Evolutionary conservation across 2,329 filamentous ascomycete genomes (phyloP).

Genomic region (Diaporthe vexans): DNA sequence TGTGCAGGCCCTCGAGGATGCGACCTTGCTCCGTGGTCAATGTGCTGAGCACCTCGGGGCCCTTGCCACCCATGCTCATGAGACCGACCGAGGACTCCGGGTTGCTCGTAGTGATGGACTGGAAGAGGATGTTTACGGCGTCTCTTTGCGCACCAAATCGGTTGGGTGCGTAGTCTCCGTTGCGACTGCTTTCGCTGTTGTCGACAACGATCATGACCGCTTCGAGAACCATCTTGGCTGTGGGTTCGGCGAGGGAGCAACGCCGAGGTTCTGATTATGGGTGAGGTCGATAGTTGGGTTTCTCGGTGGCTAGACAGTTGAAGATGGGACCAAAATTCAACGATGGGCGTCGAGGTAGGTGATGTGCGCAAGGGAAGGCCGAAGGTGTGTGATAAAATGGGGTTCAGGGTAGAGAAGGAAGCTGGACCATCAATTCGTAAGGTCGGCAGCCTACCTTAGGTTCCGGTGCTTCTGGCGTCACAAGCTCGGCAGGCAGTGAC

Average conservation of each 20-base stretch:
- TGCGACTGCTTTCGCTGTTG: slow-evolving; percentile 98
- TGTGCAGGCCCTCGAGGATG: slow-evolving; percentile 91
- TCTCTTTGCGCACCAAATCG: slow-evolving; percentile 97
- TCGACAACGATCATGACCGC: slow-evolving; percentile 99
- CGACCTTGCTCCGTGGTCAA: slow-evolving; percentile 97
- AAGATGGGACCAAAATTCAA: slow-evolving; percentile 29
- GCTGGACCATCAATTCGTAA: slow-evolving; percentile 40
- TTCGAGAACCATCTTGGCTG: slow-evolving; percentile 92
- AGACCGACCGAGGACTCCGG: slow-evolving; percentile 97
- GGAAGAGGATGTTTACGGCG: slow-evolving; percentile 94
- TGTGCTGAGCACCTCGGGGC: slow-evolving; percentile 97
- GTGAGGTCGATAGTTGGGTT: neutral
- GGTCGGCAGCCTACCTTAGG: slow-evolving; percentile 42
- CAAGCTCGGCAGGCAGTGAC: slow-evolving; percentile 37
- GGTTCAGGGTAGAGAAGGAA: slow-evolving; percentile 29
- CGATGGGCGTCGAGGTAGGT: slow-evolving; percentile 31
- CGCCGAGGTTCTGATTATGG: slow-evolving; percentile 47
- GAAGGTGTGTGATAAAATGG: slow-evolving; percentile 25
- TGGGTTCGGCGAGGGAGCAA: slow-evolving; percentile 40
- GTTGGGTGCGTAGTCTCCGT: slow-evolving; percentile 92
- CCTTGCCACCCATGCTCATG: slow-evolving; percentile 98
- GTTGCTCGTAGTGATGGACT: slow-evolving; percentile 94
- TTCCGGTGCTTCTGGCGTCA: slow-evolving; percentile 32
- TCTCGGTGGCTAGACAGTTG: neutral
- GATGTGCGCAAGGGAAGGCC: slow-evolving; percentile 9